Percentiles rank a stretch among this genome's conserved stretches.
phyloP scores from a whole-genome alignment of 192 early-diverging fungal genomes.

The Lobosporangium transversale region DNA sequence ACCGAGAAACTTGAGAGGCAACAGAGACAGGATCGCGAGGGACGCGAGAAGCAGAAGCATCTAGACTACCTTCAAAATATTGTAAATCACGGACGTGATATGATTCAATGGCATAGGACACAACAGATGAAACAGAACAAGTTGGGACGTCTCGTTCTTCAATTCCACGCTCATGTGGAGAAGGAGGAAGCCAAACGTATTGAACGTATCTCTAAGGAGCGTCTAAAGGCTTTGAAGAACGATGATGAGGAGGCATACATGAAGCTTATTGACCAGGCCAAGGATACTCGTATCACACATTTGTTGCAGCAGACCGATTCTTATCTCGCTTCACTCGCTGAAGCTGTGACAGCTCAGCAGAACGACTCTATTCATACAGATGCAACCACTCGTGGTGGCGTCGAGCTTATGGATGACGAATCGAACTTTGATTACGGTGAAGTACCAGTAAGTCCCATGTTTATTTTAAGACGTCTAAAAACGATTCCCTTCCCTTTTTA shows the following conservation, averaged over 20 bases:
- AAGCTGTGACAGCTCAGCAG: constrained; percentile 88
- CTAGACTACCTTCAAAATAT: constrained; percentile 82
- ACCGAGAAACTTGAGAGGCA: constrained; percentile 93
- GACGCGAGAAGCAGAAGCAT: constrained; percentile 86
- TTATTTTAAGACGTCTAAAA: not conserved
- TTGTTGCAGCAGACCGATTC: constrained; percentile 89
- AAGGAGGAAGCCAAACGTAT: constrained; percentile 95
- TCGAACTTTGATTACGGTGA: constrained; percentile 53
- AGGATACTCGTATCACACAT: constrained; percentile 95
- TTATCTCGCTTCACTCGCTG: constrained; percentile 85
- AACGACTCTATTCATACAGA: constrained; percentile 61
- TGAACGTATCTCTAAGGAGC: constrained; percentile 88
- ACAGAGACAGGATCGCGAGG: constrained; percentile 86
- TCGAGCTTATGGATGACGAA: constrained; percentile 64
- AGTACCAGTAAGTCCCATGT: constrained; percentile 9
- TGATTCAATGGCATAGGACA: constrained; percentile 73
- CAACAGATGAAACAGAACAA: constrained; percentile 75
- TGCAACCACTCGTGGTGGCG: constrained; percentile 54
- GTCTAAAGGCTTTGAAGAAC: constrained; percentile 94
- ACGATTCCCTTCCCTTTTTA: not conserved
- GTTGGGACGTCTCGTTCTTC: constrained; percentile 80
- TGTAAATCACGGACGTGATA: constrained; percentile 75
- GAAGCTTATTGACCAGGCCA: constrained; percentile 93
- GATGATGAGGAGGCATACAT: constrained; percentile 99
- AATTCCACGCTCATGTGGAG: constrained; percentile 83